Evolutionary conservation across 108 stramenopile genomes (phyloP), one percentile per base, ranked within the genome.

Genomic region (Nitzschia sp.): DNA sequence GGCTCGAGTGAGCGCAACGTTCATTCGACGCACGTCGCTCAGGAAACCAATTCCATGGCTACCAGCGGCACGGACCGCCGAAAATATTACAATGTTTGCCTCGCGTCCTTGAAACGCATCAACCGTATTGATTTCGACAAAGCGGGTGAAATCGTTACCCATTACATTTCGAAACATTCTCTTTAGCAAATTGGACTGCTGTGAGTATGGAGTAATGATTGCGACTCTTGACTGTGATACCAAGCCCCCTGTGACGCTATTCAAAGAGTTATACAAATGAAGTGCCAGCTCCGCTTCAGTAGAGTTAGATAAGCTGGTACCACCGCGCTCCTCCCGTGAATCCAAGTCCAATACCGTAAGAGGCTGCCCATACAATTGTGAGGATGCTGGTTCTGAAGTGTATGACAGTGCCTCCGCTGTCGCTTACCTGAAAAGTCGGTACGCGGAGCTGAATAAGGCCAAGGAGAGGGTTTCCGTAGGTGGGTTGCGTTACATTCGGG

Each of bases 1-100:
- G 23, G 98, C 97, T n/a, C 99, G 87, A 15, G 99, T 99, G 71
- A 99, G 76, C 21, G 98, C 98, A 1, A 99, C 99, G 67, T 99
- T 99, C 90, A 99, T 96, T 21, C 99, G 88, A 47, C 98, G 76
- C 1, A 96, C 97, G 79, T 99, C 99, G 56, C 85, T 84, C 25
- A 99, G 79, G 79, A 99, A 99, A 1, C 99, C 99, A 70, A 99
- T 85, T 34, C 97, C 88, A 31, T 85, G 86, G 62, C 89, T 92
- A 3, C 92, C 95, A 28, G 91, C 84, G 19, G 95, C 95, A 66
- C 91, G 82, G 18, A 97, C 97, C 32, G 90, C 87, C 29, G 94
- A 95, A 65, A 98, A 87, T 27, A 98, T 95, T 21, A 98, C 90
- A 56, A 97, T 89, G 38, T 95, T 92, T 9, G 87, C 89, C 73